Evolutionary conservation across 2,329 filamentous ascomycete species (phyloP).

Genomic region (Talaromyces pinophilus): DNA sequence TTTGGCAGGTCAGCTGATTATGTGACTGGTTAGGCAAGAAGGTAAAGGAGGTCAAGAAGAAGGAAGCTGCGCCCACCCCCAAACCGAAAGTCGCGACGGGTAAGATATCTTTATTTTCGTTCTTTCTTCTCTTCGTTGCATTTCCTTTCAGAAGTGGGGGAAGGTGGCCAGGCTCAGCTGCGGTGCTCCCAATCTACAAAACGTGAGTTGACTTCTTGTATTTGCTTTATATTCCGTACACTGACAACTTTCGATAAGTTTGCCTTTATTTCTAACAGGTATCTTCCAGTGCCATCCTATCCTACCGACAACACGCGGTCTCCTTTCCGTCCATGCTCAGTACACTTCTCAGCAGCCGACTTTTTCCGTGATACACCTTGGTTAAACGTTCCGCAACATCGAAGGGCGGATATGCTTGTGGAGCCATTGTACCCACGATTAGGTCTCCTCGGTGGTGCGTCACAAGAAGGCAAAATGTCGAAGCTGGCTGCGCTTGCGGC

Average conservation of each 20-base stretch:
- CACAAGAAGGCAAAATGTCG: constrained; percentile 70
- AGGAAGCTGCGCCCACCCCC: constrained; percentile 29
- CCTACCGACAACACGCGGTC: constrained; percentile 28
- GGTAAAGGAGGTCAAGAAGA: constrained; percentile 40
- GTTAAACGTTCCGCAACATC: constrained; percentile 69
- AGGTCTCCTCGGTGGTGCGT: constrained; percentile 76
- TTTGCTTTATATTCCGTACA: constrained; percentile 24
- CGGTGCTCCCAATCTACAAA: neutral
- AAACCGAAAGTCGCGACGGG: constrained; percentile 34
- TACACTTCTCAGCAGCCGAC: constrained; percentile 51
- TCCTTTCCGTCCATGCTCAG: constrained; percentile 30
- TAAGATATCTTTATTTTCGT: constrained; percentile 27
- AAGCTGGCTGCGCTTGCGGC: constrained; percentile 90
- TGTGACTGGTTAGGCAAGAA: constrained; percentile 34
- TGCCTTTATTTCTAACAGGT: constrained; percentile 40
- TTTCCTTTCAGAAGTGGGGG: neutral
- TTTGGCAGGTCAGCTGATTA: constrained; percentile 33
- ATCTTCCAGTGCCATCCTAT: constrained; percentile 34
- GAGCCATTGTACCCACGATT: constrained; percentile 60
- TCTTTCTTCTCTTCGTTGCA: neutral
- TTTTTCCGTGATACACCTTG: constrained; percentile 87
- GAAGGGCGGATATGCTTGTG: constrained; percentile 64
- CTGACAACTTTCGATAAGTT: constrained; percentile 36
- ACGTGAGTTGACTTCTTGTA: constrained; percentile 25
- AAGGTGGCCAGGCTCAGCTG: constrained; percentile 36